Evolutionary conservation across 1,284 basidiomycete species (phyloP), one percentile per base, ranked within the genome.

Genomic region (Papiliotrema flavescens): DNA sequence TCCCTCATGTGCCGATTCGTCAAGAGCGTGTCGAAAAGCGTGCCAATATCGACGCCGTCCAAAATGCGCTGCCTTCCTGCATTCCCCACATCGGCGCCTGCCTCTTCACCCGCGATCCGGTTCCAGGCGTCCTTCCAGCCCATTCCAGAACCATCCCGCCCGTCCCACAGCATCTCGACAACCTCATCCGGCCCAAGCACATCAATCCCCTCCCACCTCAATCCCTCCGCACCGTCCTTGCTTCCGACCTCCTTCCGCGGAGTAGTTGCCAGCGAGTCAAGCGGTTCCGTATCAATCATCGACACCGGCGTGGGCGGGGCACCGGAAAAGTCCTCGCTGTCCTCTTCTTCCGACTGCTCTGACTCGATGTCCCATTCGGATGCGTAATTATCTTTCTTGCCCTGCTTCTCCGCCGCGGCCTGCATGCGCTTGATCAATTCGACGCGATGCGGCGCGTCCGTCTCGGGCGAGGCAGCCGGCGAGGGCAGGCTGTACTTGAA

Each of bases 241-340:
- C 14, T 37, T 11, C 28, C 28, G 6, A 23, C n/a, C 17, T 47
- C 50, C 46, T 17, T 51, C 39, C 46, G 48, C 0, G 57, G 57
- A n/a, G 62, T 57, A 19, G 20, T 26, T 11, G 23, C 42, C 2
- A 28, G 26, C 2, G 49, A 50, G 11, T 40, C 15, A 5, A 36
- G 24, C 22, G 59, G 56, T 11, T 65, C 63, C 14, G 44, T 26
- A 20, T 61, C 65, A 3, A 52, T 50, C 11, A 56, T 47, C 1
- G 67, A 68, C 2, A 61, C 54, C 1, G 71, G 71, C 2, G 73
- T 75, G 2, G 71, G 73, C 11, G 73, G 73, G 3, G 58, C 65
- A 15, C 62, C 64, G 0, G 69, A 65, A 26, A 65, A 66, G 2
- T 57, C 55, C 24, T 62, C 61, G 15, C 69, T 65, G 15, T 61